Evolutionary conservation across 495 filamentous ascomycete species (phyloP), one percentile per base, ranked within the genome.

Genomic region (Corynascus novoguineensis): DNA sequence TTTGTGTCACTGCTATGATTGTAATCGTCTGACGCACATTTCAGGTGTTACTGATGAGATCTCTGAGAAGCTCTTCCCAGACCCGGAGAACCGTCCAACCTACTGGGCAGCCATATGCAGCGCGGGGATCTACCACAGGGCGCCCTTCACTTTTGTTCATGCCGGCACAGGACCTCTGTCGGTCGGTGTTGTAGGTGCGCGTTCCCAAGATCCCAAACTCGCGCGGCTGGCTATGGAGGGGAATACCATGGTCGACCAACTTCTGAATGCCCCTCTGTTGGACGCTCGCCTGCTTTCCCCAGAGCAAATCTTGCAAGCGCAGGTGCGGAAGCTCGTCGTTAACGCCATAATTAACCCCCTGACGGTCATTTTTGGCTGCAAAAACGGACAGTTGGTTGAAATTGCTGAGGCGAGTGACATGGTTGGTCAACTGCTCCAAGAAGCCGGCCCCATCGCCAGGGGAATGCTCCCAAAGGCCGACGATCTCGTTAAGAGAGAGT

Each of bases 331-430:
- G 65, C 75, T 97, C 1, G 87, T 85, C 12, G 76, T 92, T 58
- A 93, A 95, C 66, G 76, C 82, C 37, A 72, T 92, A 48, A 83
- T 97, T 52, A 89, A 93, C 65, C 89, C 92, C 0, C 69, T 97
- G 5, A 92, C 90, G 0, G 86, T 81, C 4, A 66, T 95, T 3
- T 74, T 89, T 52, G 74, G 85, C 53, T 86, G 84, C 65, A 74
- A 78, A 38, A 96, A 97, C 60, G 88, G 92, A 25, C 75, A 80
- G 35, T 65, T 96, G 0, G 78, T 95, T 5, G 78, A 77, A 60
- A 81, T 81, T 53, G 77, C 77, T 57, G 75, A 75, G 1, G 73
- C 83, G 27, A 66, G 80, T 14, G 81, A 82, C 61, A 74, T 73
- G 8, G 58, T 66, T 38, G 61, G 68, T 19, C 29, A 78, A 47